Evolutionary conservation across 108 stramenopile species (phyloP), one percentile per base, ranked within the genome.

Genomic region (Nitzschia sp.): DNA sequence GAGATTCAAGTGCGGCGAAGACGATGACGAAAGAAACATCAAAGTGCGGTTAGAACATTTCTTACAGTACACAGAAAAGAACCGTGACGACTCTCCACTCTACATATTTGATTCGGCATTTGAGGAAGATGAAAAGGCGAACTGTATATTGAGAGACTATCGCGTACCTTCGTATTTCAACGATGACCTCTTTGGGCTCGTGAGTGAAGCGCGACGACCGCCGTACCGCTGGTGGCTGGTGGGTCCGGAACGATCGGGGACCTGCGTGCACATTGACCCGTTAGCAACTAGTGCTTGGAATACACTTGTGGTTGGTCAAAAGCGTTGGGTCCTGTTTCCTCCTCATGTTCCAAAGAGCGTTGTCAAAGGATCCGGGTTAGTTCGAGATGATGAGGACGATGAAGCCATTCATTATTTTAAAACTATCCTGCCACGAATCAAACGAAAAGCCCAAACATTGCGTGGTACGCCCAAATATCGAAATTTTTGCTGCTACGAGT

Each of bases 241-340:
- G 9, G 97, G 97, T 6, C 97, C 99, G 3, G 74, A 85, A 54
- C 80, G 99, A 31, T 86, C 83, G 4, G 99, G 99, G 5, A 98
- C 96, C 0, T 84, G 84, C 41, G 90, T 97, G 22, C 99, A 99
- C 72, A 87, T 97, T 57, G 99, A 99, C 67, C 99, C 99, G 0
- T 69, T 99, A 29, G 96, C 87, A 15, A 99, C 98, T 9, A 80
- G 80, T 46, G 99, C 99, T 22, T 99, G 99, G 99, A 99, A 99
- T 78, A 97, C 99, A 1, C 76, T 97, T 32, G 69, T 98, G 38
- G 53, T 63, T 0, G 99, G 99, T 0, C 68, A 90, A 56, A 99
- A 99, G 75, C 90, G 96, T 6, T 99, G 99, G 99, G 96, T 97
- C 47, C 71, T 99, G 19, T 98, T 99, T 68, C 98, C 98, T 13